Evolutionary conservation across 805 yeast genomes (phyloP), one percentile per base, ranked within the genome.

Genomic region (Saccharomycopsis fermentans): DNA sequence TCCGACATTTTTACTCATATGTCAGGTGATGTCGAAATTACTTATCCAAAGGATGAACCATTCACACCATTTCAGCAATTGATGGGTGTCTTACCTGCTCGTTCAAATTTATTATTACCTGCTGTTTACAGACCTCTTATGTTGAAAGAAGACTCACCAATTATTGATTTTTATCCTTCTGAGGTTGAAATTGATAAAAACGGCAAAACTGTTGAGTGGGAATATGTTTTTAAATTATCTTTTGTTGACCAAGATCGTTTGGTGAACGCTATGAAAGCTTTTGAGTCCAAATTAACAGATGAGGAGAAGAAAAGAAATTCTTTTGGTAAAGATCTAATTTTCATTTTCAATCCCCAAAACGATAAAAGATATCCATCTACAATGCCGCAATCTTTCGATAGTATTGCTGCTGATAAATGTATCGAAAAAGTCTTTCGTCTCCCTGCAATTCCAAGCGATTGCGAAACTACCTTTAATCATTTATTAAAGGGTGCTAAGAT

Each of bases 151-250:
- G 77, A 77, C 52, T 91, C 97, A 6, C 96, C 97, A 29, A 90
- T 94, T 64, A 78, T 79, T 58, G 97, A 90, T 66, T 90, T 90
- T 67, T 94, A 94, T 68, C 99, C 99, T 2, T 78, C 79, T 59
- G 89, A 88, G 60, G 96, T 92, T 58, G 88, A 84, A 56, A 77
- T 88, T 37, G 99, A 94, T 73, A 78, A 83, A 80, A 94, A 94
- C 69, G 99, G 98, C 51, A 94, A 94, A 70, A 88, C 90, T 58
- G 96, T 94, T 1, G 86, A 90, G 55, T 94, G 99, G 99, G 98
- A 94, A 73, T 97, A 97, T 11, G 97, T 94, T 58, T 96, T 94
- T 6, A 79, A 89, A 66, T 79, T 94, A 59, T 84, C 95, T 4
- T 94, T 94, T 76, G 97, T 94, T 52, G 97, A 94, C 64, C 90